Evolutionary conservation across 345 rosid species (phyloP).

Genomic region (Salix viminalis): DNA sequence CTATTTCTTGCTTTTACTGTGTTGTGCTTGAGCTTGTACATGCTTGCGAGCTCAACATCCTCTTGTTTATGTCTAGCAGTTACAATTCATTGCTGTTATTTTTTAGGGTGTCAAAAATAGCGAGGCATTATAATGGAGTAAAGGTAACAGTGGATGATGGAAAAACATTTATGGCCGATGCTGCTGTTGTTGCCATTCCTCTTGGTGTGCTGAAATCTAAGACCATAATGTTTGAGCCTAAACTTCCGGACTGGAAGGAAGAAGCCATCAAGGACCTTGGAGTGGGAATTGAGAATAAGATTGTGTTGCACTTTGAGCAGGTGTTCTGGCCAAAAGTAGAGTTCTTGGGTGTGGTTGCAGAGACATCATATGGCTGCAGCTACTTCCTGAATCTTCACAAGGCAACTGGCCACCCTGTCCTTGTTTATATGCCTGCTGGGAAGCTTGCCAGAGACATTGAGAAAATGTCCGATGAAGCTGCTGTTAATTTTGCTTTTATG

Average conservation of each 20-base stretch:
- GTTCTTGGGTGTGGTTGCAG: constrained; percentile 92
- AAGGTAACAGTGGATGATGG: constrained; percentile 75
- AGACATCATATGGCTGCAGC: constrained; percentile 83
- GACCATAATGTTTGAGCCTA: constrained; percentile 66
- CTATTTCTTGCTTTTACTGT: background rate
- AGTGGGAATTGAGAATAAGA: constrained; percentile 90
- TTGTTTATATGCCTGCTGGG: constrained; percentile 97
- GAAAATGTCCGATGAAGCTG: constrained; percentile 96
- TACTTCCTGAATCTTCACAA: constrained; percentile 96
- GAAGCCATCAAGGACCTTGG: constrained; percentile 84
- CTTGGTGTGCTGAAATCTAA: constrained; percentile 82
- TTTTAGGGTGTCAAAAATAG: constrained; percentile 68
- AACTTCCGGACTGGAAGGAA: constrained; percentile 91
- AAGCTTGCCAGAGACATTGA: constrained; percentile 93
- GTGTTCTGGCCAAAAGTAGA: constrained; percentile 99
- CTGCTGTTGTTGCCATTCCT: constrained; percentile 73
- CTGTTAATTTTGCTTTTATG: constrained; percentile 70
- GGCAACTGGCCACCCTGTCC: constrained; percentile 83
- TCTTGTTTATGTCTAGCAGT: background rate
- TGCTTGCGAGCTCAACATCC: background rate
- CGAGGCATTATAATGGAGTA: constrained; percentile 65
- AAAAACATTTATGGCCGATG: constrained; percentile 69
- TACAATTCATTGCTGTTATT: background rate
- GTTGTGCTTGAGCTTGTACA: background rate
- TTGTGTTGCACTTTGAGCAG: constrained; percentile 65